Conservation (phyloP, 163 green algal species). For the Volvox carteri region DNA sequence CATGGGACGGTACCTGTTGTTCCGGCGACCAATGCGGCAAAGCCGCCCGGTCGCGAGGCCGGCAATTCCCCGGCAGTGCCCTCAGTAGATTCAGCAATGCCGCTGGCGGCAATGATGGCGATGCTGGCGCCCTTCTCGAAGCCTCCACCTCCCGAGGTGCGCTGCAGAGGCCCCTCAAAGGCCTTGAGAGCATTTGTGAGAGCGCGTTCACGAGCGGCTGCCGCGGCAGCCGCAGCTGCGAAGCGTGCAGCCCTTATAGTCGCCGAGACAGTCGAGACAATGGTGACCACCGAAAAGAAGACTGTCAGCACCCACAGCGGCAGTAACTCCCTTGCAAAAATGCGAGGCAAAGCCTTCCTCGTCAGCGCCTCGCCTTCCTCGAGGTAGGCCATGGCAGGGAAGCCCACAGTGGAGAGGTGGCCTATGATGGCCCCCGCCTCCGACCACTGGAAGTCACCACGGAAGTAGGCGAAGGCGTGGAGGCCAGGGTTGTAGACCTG, state of each 20-base stretch:
- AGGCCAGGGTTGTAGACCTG: conserved; percentile 63
- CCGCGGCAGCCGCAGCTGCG: neutral
- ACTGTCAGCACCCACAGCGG: conserved; percentile 59
- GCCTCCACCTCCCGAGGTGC: neutral
- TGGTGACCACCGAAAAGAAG: conserved; percentile 32
- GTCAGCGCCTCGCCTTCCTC: neutral
- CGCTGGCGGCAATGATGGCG: too few species aligned
- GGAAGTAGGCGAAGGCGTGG: conserved; percentile 58
- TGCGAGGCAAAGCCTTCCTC: neutral
- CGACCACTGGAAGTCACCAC: conserved; percentile 48
- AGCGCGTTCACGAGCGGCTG: conserved; percentile 1
- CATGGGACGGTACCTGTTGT: neutral
- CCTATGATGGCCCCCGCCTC: conserved; percentile 51
- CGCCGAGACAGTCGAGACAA: neutral
- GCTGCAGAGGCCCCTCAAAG: conserved; percentile 5
- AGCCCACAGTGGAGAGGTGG: conserved; percentile 6
- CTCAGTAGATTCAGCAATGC: neutral
- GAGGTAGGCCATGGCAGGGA: conserved; percentile 55
- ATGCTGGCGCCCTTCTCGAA: neutral
- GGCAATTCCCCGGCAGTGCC: neutral
- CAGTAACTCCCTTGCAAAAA: conserved; percentile 55
- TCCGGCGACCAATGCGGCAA: neutral
- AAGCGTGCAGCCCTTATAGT: conserved; percentile 13
- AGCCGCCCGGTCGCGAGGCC: neutral
- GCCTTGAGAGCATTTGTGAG: neutral